Percentiles rank a stretch among this genome's conserved stretches.
Conservation (phyloP, 345 rosid species). For the Camelina neglecta region DNA sequence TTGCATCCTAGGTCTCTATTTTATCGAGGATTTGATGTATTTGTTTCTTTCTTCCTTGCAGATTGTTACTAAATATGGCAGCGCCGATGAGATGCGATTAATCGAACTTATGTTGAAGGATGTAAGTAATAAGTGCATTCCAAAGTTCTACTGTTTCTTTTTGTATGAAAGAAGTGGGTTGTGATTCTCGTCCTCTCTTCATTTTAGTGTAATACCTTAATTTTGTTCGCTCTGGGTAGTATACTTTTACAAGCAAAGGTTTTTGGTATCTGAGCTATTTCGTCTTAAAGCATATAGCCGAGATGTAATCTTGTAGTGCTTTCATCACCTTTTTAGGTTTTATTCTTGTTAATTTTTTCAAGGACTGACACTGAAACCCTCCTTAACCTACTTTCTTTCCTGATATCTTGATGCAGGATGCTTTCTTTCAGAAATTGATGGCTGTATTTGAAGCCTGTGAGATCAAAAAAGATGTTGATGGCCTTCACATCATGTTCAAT, state of each 20-base stretch:
- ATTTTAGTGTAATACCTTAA: slow-evolving; percentile 9
- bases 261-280: slow-evolving; percentile 22
- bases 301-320: slow-evolving; percentile 8
- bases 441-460: slow-evolving; percentile 73
- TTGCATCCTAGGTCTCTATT: background rate
- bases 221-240: background rate
- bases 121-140: slow-evolving; percentile 56
- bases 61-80: slow-evolving; percentile 74
- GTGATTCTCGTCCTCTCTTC: slow-evolving; percentile 13
- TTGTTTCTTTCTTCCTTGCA: slow-evolving; percentile 29
- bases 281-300: background rate
- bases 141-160: slow-evolving; percentile 20
- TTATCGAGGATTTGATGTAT: slow-evolving; percentile 14
- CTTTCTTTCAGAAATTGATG: slow-evolving; percentile 78
- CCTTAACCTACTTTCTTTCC: slow-evolving; percentile 38
- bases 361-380: slow-evolving; percentile 18
- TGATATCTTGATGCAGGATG: slow-evolving; percentile 60
- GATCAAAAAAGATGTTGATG: slow-evolving; percentile 61
- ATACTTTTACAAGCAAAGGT: background rate
- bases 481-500: slow-evolving; percentile 82
- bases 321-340: background rate
- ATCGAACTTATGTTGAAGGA: slow-evolving; percentile 67
- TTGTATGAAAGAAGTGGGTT: slow-evolving; percentile 3
- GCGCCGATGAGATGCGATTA: slow-evolving; percentile 75
- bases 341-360: background rate